Percentiles rank a stretch among this genome's conserved stretches.
Conservation (phyloP, 352 stramenopile species). For the Phytophthora meadii region DNA sequence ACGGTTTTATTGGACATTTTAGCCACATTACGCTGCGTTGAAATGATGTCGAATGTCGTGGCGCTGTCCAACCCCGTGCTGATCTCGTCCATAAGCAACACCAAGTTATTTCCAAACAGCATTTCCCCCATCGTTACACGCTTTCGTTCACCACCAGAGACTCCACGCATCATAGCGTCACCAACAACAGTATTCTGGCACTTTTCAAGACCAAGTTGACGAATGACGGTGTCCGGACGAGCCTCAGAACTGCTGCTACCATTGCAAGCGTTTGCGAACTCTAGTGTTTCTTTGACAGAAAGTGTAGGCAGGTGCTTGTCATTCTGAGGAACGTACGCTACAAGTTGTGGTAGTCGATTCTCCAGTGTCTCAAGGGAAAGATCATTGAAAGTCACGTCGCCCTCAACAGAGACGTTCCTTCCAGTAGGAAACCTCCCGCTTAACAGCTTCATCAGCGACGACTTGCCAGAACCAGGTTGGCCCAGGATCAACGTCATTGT, state of each 20-base stretch:
- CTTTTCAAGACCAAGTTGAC: slow-evolving; percentile 25
- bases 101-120: slow-evolving; percentile 27
- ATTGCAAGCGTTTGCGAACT: slow-evolving; percentile 49
- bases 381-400: slow-evolving; percentile 38
- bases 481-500: slow-evolving; percentile 31
- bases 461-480: slow-evolving; percentile 30
- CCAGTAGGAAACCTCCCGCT: slow-evolving; percentile 30
- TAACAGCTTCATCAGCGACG: slow-evolving; percentile 37
- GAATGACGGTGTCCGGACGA: slow-evolving; percentile 18
- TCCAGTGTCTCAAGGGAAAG: slow-evolving; percentile 2
- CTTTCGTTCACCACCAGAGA: slow-evolving; percentile 78
- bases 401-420: slow-evolving; percentile 26
- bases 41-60: slow-evolving; percentile 42
- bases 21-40: slow-evolving; percentile 37
- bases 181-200: slow-evolving; percentile 72
- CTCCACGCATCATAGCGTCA: slow-evolving; percentile 51
- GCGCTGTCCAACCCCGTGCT: slow-evolving; percentile 32
- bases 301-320: slow-evolving; percentile 70
- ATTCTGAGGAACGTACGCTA: slow-evolving; percentile 43
- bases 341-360: slow-evolving; percentile 29
- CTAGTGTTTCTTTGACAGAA: slow-evolving; percentile 58
- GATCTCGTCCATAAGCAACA: slow-evolving; percentile 35
- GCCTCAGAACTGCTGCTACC: slow-evolving; percentile 1
- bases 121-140: slow-evolving; percentile 30
- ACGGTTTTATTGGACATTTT: slow-evolving; percentile 44